Evolutionary conservation across 257 asterid species (phyloP).

Genomic region (Nicotiana obtusifolia): DNA sequence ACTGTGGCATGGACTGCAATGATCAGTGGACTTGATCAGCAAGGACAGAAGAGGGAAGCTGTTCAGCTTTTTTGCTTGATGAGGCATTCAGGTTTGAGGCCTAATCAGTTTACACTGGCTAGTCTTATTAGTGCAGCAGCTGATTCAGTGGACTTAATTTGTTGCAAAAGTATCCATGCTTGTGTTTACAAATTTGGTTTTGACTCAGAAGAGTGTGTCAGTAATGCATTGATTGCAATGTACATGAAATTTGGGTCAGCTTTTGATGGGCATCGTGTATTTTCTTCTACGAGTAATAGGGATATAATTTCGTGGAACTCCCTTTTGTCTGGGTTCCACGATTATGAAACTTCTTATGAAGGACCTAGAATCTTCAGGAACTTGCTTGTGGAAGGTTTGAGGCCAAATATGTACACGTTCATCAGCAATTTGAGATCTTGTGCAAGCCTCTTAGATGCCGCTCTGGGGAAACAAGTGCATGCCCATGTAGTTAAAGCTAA

Average conservation of each 20-base stretch:
- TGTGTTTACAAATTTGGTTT: constrained; percentile 57
- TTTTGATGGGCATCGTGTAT: constrained; percentile 48
- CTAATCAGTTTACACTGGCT: constrained; percentile 74
- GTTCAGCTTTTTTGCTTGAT: constrained; percentile 49
- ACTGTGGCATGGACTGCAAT: constrained; percentile 74
- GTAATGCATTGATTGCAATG: constrained; percentile 78
- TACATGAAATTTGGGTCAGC: constrained; percentile 57
- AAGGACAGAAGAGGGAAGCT: constrained; percentile 69
- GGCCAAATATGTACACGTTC: constrained; percentile 65
- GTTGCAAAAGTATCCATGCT: constrained; percentile 72
- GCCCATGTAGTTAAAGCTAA: constrained; percentile 42
- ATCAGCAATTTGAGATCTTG: constrained; percentile 61
- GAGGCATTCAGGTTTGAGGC: constrained; percentile 51
- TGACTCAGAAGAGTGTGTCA: constrained; percentile 45
- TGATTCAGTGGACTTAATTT: constrained; percentile 43
- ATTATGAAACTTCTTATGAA: constrained; percentile 42
- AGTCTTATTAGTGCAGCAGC: constrained; percentile 57
- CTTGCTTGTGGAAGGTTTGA: constrained; percentile 59
- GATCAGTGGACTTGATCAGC: constrained; percentile 63
- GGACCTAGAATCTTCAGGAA: constrained; percentile 44
- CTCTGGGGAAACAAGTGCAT: constrained; percentile 75
- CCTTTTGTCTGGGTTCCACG: constrained; percentile 65
- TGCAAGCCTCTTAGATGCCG: constrained; percentile 42
- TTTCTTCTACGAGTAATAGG: constrained; percentile 36
- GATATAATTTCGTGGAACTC: constrained; percentile 79